A percentile compares a stretch with the other conserved stretches of the same genome.
These are phyloP conservation scores for Boletus sp. DNA, from an alignment of 768 basidiomycete species.

Conservation along the genomic window DNA sequence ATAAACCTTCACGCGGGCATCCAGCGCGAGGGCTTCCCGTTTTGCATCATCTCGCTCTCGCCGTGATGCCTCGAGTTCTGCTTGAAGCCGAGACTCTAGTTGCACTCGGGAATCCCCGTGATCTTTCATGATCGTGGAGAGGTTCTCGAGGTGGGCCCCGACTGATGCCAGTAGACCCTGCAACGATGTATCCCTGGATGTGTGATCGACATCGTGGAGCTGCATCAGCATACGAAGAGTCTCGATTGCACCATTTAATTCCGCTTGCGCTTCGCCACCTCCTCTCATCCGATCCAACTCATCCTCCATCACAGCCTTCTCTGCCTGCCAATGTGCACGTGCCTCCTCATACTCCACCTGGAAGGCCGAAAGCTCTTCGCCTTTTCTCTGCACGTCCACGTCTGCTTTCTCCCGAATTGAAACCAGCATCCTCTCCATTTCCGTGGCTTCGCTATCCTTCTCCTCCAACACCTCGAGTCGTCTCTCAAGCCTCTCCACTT, in stretches of 20 bases:
- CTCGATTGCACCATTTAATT: constrained; percentile 50
- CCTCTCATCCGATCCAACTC: constrained; percentile 45
- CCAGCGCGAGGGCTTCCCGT: constrained; percentile 38
- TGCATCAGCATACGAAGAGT: constrained; percentile 51
- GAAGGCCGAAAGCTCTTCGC: constrained; percentile 37
- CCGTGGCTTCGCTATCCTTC: constrained; percentile 39
- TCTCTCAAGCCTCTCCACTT: constrained; percentile 38
- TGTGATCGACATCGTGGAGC: constrained; percentile 52
- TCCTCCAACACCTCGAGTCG: constrained; percentile 44
- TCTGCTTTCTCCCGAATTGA: constrained; percentile 34
- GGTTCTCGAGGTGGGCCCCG: constrained; percentile 47
- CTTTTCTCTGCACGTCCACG: constrained; percentile 41
- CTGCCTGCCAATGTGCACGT: constrained; percentile 48
- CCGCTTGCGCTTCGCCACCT: constrained; percentile 38
- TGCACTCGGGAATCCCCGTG: constrained; percentile 40
- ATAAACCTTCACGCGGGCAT: constrained; percentile 38
- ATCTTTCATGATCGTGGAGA: constrained; percentile 43
- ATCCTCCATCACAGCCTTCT: constrained; percentile 47
- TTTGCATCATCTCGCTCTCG: constrained; percentile 50
- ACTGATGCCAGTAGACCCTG: constrained; percentile 48
- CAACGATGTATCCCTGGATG: constrained; percentile 47
- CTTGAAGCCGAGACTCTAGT: constrained; percentile 52
- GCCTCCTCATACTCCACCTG: constrained; percentile 42
- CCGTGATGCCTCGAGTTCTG: constrained; percentile 53
- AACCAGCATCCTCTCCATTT: constrained; percentile 38